Evolutionary conservation across 2,329 filamentous ascomycete species (phyloP), one percentile per base, ranked within the genome.

Genomic region (Coniosporium uncinatum): DNA sequence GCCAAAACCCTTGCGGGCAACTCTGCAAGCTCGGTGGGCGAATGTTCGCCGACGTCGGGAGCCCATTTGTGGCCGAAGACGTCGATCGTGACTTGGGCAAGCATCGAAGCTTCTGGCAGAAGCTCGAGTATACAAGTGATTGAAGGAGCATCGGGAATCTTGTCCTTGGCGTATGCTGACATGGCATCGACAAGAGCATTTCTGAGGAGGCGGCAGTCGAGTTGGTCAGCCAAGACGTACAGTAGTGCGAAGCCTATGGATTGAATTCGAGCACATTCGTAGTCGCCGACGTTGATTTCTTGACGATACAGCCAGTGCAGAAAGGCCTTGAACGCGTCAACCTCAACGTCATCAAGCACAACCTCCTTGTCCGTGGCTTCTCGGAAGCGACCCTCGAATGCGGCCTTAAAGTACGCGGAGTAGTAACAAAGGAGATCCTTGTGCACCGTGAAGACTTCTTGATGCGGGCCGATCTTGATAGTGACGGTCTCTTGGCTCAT

Each of bases 371-470:
- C 22, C 14, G 40, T 27, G 17, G 21, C 35, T 18, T 42, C 40
- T 22, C 39, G 19, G 24, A 42, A 42, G 17, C 24, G 14, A 16
- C 35, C 40, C 22, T 20, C 24, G n/a, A 42, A 40, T 3, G 40
- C 36, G 18, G 19, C 27, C 22, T 38, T 40, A 19, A 42, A 42
- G 35, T 42, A 42, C 5, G 8, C 11, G 19, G 40, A 42, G 5
- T 27, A 31, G 35, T 42, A 16, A 5, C 35, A 21, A 22, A 42
- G 18, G 22, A 42, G 40, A 22, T 37, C 35, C 17, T 42, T 38
- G n/a, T 41, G 39, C 13, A 41, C 11, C 3, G 5, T 32, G 32
- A 35, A 29, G 22, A 14, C 13, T 36, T 36, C 31, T n/a, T n/a
- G n/a, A n/a, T n/a, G n/a, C n/a, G n/a, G n/a, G n/a, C n/a, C n/a